Percentiles rank a stretch among this genome's conserved stretches.
These are phyloP conservation scores for Debaryomyces udenii DNA, from an alignment of 1,139 yeast genomes.

Conservation along the genomic window DNA sequence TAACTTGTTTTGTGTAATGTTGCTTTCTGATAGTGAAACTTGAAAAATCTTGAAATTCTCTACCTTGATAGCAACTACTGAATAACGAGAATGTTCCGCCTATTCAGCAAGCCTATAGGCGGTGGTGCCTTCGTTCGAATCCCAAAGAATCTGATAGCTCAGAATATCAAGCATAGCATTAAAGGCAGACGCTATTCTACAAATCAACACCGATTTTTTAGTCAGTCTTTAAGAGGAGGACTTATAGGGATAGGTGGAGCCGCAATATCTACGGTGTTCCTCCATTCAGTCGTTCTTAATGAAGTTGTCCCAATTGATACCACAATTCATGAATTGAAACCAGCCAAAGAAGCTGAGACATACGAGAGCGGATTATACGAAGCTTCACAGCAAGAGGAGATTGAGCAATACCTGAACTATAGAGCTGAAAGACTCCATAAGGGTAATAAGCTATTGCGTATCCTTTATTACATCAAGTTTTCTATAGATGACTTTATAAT, in stretches of 20 bases:
- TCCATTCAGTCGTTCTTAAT: constrained; percentile 21
- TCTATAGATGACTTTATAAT: constrained; percentile 52
- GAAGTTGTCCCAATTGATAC: constrained; percentile 40
- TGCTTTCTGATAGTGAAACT: not conserved
- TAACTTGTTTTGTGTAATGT: constrained; percentile 3
- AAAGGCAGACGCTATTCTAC: constrained; percentile 4
- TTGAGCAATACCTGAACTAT: constrained; percentile 27
- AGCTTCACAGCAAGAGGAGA: constrained; percentile 61
- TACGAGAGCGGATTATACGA: constrained; percentile 66
- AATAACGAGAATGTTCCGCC: constrained; percentile 3
- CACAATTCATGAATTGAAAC: constrained; percentile 40
- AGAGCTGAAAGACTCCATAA: constrained; percentile 28
- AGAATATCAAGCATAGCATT: not conserved
- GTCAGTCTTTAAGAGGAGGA: constrained; percentile 1
- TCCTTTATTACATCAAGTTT: constrained; percentile 41
- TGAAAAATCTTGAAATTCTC: not conserved
- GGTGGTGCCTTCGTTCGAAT: constrained; percentile 1
- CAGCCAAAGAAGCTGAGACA: constrained; percentile 58
- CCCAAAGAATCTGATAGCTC: not conserved
- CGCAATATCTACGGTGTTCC: not conserved
- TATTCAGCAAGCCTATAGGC: constrained; percentile 1
- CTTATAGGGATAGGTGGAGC: constrained; percentile 7
- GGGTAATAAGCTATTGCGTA: constrained; percentile 29
- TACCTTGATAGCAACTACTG: not conserved
- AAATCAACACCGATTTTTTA: not conserved